Evolutionary conservation across 129 eudicot genomes (phyloP).

Genomic region (Pseudognaphalium luteoalbum): DNA sequence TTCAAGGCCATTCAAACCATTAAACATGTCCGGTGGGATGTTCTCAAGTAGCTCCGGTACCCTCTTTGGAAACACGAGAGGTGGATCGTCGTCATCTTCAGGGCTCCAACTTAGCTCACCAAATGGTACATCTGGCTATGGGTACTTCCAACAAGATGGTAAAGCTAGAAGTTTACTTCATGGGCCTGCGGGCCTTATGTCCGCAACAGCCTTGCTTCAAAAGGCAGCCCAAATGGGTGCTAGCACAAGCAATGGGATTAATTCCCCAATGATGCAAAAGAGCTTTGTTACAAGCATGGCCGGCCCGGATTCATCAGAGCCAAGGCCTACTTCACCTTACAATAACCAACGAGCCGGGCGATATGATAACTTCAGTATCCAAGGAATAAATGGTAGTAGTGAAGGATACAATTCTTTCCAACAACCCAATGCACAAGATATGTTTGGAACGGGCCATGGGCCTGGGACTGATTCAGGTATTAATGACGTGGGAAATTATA

Average conservation of each 20-base stretch:
- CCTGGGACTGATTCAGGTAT: conserved; percentile 15
- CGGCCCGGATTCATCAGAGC: conserved; percentile 42
- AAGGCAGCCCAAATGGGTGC: conserved; percentile 70
- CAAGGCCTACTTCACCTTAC: conserved; percentile 33
- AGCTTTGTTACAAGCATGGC: conserved; percentile 60
- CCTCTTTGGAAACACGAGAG: conserved; percentile 53
- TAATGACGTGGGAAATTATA: conserved; percentile 54
- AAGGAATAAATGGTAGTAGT: conserved; percentile 24
- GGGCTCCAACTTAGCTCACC: conserved; percentile 79
- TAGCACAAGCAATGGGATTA: conserved; percentile 54
- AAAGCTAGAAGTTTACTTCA: conserved; percentile 42
- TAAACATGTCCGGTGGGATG: conserved; percentile 65
- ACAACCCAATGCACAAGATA: conserved; percentile 45
- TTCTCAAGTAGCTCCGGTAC: conserved; percentile 56
- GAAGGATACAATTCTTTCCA: conserved; percentile 35
- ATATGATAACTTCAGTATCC: conserved; percentile 42
- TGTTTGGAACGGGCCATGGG: conserved; percentile 29
- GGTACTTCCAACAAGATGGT: conserved; percentile 42
- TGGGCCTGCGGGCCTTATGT: conserved; percentile 56
- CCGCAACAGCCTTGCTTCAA: conserved; percentile 81
- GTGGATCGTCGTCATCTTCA: conserved; percentile 54
- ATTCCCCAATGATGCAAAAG: conserved; percentile 85
- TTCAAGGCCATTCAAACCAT: conserved; percentile 64
- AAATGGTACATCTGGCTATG: conserved; percentile 35
- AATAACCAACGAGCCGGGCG: conserved; percentile 13